Conservation (phyloP, 805 yeast species). For the Ogataea henricii region DNA sequence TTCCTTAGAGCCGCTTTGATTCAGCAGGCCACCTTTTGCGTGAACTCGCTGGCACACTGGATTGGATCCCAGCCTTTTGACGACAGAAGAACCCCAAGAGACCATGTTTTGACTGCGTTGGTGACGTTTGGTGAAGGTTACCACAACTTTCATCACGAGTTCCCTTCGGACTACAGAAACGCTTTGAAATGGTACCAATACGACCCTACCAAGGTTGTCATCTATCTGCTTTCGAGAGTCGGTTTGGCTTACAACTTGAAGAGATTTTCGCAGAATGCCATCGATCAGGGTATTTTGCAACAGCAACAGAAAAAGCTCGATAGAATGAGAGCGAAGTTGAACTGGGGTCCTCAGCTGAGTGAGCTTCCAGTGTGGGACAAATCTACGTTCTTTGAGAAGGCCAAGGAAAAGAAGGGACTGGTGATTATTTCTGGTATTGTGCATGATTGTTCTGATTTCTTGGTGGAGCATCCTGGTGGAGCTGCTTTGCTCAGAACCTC, state of each 20-base stretch:
- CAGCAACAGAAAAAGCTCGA: constrained; percentile 82
- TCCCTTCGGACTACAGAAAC: constrained; percentile 86
- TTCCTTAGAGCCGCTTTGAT: constrained; percentile 66
- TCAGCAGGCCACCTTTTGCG: constrained; percentile 87
- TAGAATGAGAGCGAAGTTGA: constrained; percentile 56
- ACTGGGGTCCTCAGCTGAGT: constrained; percentile 75
- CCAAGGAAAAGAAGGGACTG: constrained; percentile 55
- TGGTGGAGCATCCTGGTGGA: constrained; percentile 85
- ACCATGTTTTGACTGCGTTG: constrained; percentile 75
- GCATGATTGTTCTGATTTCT: constrained; percentile 69
- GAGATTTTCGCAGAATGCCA: constrained; percentile 76
- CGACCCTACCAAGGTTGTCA: constrained; percentile 75
- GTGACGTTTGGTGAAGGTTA: constrained; percentile 89
- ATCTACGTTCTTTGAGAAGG: constrained; percentile 53
- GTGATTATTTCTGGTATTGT: constrained; percentile 78
- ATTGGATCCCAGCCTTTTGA: constrained; percentile 85
- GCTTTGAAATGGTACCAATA: constrained; percentile 87
- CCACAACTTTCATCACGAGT: constrained; percentile 89
- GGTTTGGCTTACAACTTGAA: constrained; percentile 76
- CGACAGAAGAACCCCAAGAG: constrained; percentile 85
- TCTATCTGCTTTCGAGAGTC: constrained; percentile 58
- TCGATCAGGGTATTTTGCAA: constrained; percentile 79
- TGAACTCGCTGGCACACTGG: constrained; percentile 85
- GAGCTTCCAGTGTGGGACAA: constrained; percentile 76
- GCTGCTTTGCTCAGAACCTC: constrained; percentile 69